Percentiles rank a stretch among this genome's conserved stretches.
These are phyloP conservation scores for Pilatotrama ljubarskyi DNA, from an alignment of 768 basidiomycete genomes.

Conservation along the genomic window DNA sequence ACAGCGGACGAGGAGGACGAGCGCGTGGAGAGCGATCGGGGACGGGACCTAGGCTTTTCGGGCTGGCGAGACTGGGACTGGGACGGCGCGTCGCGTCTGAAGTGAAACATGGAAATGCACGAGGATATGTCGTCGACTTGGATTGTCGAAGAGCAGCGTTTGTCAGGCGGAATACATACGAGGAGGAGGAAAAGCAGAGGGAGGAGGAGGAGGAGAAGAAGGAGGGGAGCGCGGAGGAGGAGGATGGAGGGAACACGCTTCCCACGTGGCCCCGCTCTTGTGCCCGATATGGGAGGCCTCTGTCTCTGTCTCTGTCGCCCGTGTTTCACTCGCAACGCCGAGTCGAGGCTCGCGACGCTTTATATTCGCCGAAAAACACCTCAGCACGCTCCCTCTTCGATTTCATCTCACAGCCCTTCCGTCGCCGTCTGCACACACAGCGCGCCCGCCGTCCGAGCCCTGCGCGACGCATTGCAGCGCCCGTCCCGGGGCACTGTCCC, in stretches of 20 bases:
- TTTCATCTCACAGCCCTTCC: not conserved
- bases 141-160: not conserved
- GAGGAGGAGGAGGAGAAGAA: not conserved
- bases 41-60: conserved; percentile 18
- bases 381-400: not conserved
- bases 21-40: conserved; percentile 14
- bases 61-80: conserved; percentile 14
- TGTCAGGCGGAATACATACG: conserved; percentile 8
- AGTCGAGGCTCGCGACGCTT: conserved; percentile 5
- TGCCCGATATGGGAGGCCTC: conserved; percentile 8
- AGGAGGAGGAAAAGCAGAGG: conserved; percentile 3
- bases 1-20: conserved; percentile 7
- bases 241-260: conserved; percentile 1
- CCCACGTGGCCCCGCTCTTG: conserved; percentile 24
- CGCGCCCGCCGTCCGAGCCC: not conserved
- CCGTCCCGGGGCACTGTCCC: not conserved
- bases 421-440: not conserved
- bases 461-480: not conserved
- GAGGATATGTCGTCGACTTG: not conserved
- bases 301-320: no score
- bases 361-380: no score
- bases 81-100: conserved; percentile 17
- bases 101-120: conserved; percentile 19
- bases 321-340: conserved; percentile 7
- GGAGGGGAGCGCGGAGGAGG: not conserved